Evolutionary conservation across 768 basidiomycete species (phyloP).

Genomic region (Tylopilus rubrobrunneus): DNA sequence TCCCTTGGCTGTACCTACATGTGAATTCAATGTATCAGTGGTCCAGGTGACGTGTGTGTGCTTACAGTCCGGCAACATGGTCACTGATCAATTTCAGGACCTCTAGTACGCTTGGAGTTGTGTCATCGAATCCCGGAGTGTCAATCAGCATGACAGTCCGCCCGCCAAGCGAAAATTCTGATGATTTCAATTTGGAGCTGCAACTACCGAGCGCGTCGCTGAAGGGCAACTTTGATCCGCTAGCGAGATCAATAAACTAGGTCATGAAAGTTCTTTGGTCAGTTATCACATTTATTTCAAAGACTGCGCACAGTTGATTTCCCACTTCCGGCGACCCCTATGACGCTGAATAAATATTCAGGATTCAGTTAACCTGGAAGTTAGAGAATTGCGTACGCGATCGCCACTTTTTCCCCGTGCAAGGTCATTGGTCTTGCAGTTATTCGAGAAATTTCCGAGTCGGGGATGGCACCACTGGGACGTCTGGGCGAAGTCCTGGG

Average conservation of each 20-base stretch:
- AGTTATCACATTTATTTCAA: not conserved
- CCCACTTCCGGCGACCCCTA: constrained; percentile 30
- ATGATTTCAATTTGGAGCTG: constrained; percentile 39
- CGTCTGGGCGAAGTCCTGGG: not conserved
- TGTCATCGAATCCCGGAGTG: constrained; percentile 58
- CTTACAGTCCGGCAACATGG: constrained; percentile 22
- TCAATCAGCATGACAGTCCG: constrained; percentile 46
- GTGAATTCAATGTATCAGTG: not conserved
- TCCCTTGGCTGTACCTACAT: constrained; percentile 20
- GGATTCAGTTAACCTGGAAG: not conserved
- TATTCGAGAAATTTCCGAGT: not conserved
- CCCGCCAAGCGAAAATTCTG: constrained; percentile 42
- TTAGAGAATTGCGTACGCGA: constrained; percentile 21
- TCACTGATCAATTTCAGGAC: constrained; percentile 45
- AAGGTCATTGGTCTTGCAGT: constrained; percentile 13
- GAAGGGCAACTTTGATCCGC: constrained; percentile 42
- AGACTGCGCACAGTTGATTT: constrained; percentile 28
- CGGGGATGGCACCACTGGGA: not conserved
- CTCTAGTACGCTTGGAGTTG: constrained; percentile 39
- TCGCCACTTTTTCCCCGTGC: constrained; percentile 16
- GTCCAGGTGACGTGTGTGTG: not conserved
- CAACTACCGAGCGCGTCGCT: constrained; percentile 40
- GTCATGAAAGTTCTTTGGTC: not conserved
- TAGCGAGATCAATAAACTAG: constrained; percentile 49
- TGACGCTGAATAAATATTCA: constrained; percentile 23